phyloP scores from a whole-genome alignment of 2,329 filamentous ascomycete species.

The Aspergillus puulaauensis region DNA sequence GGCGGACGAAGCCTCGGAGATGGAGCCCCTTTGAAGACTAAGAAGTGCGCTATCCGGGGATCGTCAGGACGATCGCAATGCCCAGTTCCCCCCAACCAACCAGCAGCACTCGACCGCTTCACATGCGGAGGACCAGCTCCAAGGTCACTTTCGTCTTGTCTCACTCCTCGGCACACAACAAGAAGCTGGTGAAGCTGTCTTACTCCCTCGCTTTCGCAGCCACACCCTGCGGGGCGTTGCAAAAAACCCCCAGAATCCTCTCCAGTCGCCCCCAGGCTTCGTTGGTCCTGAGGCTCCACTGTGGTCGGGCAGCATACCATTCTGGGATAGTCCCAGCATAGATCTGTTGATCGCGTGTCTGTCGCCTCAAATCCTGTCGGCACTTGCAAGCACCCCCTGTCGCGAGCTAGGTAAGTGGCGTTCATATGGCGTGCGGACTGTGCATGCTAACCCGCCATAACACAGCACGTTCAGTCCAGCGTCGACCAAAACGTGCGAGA shows the following conservation, averaged over 20 bases:
- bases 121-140: slow-evolving; percentile 1
- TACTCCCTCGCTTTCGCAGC: no score
- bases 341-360: neutral
- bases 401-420: neutral
- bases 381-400: neutral
- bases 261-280: neutral
- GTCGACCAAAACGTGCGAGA: neutral
- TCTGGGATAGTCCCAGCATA: neutral
- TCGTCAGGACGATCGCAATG: slow-evolving; percentile 9
- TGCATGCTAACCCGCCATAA: neutral
- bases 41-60: slow-evolving; percentile 2
- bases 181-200: no score
- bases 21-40: neutral
- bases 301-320: neutral
- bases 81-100: neutral
- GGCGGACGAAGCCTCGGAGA: neutral
- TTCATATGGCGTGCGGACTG: neutral
- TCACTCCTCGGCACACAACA: neutral
- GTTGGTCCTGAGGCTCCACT: neutral
- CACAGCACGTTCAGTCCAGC: neutral
- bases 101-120: neutral
- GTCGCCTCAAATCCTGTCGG: neutral
- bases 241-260: neutral
- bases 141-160: no score
- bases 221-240: neutral